These are phyloP conservation scores for Fusarium sp. DNA, from an alignment of 2,329 filamentous ascomycete genomes.

Conservation along the genomic window DNA sequence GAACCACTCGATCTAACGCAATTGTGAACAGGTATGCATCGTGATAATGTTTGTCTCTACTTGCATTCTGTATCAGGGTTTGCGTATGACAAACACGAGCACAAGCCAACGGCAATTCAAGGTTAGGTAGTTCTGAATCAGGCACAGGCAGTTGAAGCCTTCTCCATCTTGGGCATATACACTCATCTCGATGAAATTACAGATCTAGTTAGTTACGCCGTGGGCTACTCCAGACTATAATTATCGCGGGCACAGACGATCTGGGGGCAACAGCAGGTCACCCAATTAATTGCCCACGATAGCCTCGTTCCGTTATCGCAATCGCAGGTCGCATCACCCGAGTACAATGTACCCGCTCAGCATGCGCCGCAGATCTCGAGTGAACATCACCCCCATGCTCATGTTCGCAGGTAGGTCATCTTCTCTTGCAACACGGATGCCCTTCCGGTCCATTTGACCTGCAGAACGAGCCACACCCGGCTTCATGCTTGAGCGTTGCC, in stretches of 20 bases:
- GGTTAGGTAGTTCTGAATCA: background rate
- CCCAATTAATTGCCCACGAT: constrained; percentile 36
- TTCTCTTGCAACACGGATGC: constrained; percentile 26
- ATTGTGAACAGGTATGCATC: constrained; percentile 23
- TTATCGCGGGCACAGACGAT: constrained; percentile 33
- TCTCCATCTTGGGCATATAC: constrained; percentile 5
- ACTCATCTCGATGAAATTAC: constrained; percentile 40
- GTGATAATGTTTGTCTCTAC: constrained; percentile 21
- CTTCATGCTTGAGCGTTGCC: constrained; percentile 22
- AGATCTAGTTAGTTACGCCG: constrained; percentile 29
- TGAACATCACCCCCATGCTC: constrained; percentile 23
- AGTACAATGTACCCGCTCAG: constrained; percentile 9
- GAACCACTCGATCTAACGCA: constrained; percentile 16
- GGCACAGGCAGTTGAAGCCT: background rate
- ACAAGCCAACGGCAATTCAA: constrained; percentile 33
- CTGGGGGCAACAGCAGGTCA: constrained; percentile 13
- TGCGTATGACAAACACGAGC: constrained; percentile 31
- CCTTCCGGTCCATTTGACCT: constrained; percentile 30
- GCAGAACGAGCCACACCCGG: constrained; percentile 31
- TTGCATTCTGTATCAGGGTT: constrained; percentile 3
- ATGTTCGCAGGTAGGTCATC: constrained; percentile 26
- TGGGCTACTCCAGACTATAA: constrained; percentile 18
- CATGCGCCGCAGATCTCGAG: constrained; percentile 28
- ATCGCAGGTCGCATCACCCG: constrained; percentile 3
- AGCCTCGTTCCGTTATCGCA: constrained; percentile 31